Evolutionary conservation across 352 stramenopile species (phyloP).

Genomic region (Globisporangium paroecandrum): DNA sequence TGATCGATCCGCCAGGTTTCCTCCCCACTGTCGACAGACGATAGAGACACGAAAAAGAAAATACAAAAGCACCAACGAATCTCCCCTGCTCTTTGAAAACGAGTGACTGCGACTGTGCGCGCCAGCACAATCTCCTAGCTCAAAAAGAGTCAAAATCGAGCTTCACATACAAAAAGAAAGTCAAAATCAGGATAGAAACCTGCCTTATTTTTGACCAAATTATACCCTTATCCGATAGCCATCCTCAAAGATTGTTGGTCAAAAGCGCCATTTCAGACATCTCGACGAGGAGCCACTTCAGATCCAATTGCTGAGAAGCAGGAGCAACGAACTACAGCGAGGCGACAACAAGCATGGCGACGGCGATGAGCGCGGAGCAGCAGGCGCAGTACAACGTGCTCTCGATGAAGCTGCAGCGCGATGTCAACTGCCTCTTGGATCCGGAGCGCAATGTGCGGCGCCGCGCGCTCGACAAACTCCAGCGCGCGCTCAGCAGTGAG

Average conservation of each 20-base stretch:
- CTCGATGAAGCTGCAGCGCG: slow-evolving; percentile 78
- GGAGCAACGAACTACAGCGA: neutral
- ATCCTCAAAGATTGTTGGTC: too few relatives aligned
- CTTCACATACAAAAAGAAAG: too few relatives aligned
- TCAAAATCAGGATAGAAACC: too few relatives aligned
- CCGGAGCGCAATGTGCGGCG: slow-evolving; percentile 67
- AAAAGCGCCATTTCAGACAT: too few relatives aligned
- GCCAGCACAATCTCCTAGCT: too few relatives aligned
- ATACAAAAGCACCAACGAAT: neutral
- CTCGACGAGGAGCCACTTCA: neutral
- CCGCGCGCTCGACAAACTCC: slow-evolving; percentile 68
- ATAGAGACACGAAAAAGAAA: neutral
- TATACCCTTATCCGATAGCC: too few relatives aligned
- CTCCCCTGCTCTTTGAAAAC: too few relatives aligned
- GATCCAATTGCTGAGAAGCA: neutral
- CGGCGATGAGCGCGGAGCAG: slow-evolving; percentile 44
- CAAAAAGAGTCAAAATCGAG: too few relatives aligned
- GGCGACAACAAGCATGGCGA: neutral
- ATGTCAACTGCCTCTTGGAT: slow-evolving; percentile 78
- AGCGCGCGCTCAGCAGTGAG: slow-evolving; percentile 48
- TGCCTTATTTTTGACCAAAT: too few relatives aligned
- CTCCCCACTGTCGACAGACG: neutral
- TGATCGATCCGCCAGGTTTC: neutral
- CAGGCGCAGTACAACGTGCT: slow-evolving; percentile 54
- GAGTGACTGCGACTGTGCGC: too few relatives aligned